Conservation (phyloP, 805 yeast species). For the Yarrowia sp. region DNA sequence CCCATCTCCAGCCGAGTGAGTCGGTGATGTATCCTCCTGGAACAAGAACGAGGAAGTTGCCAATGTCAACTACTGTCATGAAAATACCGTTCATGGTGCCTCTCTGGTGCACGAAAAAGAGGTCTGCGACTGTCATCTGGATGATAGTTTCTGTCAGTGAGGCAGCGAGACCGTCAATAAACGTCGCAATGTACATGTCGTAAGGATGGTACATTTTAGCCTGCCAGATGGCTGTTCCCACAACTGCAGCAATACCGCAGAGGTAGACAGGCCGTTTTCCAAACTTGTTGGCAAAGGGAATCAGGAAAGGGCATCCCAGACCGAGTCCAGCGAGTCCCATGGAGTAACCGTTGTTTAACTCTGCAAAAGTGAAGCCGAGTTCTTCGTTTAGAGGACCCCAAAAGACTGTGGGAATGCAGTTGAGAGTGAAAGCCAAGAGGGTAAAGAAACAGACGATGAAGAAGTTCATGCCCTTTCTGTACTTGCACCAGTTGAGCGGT, state of each 20-base stretch:
- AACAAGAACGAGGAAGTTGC: conserved; percentile 32
- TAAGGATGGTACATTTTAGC: conserved; percentile 28
- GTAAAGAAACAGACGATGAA: conserved; percentile 28
- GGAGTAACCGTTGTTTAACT: conserved; percentile 27
- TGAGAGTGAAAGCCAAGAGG: conserved; percentile 24
- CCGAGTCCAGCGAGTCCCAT: conserved; percentile 28
- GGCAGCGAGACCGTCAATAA: conserved; percentile 26
- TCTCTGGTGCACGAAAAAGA: conserved; percentile 34
- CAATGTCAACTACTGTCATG: conserved; percentile 33
- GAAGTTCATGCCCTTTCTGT: conserved; percentile 26
- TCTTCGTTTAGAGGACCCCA: conserved; percentile 28
- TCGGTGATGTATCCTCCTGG: conserved; percentile 35
- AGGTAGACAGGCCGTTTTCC: conserved; percentile 30
- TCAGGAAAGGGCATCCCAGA: conserved; percentile 29
- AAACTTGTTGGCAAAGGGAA: conserved; percentile 29
- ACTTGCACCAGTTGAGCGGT: conserved; percentile 28
- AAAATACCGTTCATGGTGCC: conserved; percentile 34
- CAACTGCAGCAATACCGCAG: conserved; percentile 20
- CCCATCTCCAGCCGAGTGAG: conserved; percentile 36
- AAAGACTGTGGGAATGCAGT: conserved; percentile 25
- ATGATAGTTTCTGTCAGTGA: conserved; percentile 30
- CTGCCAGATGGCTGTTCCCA: conserved; percentile 27
- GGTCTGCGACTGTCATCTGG: conserved; percentile 32
- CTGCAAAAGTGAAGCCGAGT: conserved; percentile 28
- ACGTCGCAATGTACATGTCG: conserved; percentile 28